Conservation (phyloP, 306 rosid species). For the Vigna nakashimae region DNA sequence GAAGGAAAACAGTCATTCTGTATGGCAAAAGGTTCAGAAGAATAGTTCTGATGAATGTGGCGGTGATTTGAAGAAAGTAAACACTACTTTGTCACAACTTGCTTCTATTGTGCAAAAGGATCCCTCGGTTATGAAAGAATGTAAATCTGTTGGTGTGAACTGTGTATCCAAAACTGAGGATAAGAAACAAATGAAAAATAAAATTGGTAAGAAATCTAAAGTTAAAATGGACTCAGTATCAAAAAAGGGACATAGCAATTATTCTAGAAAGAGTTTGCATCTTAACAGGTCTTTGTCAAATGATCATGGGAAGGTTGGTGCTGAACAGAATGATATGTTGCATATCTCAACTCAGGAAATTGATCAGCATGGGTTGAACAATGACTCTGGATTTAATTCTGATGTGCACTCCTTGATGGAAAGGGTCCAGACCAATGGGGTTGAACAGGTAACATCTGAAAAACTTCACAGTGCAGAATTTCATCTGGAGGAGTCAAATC, state of each 20-base stretch:
- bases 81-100: conserved; percentile 46
- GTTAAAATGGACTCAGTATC: conserved; percentile 49
- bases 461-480: conserved; percentile 47
- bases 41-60: conserved; percentile 49
- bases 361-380: conserved; percentile 44
- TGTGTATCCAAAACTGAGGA: conserved; percentile 48
- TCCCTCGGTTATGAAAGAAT: conserved; percentile 48
- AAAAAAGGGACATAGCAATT: conserved; percentile 54
- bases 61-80: conserved; percentile 58
- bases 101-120: conserved; percentile 50
- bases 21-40: conserved; percentile 91
- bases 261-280: conserved; percentile 58
- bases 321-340: conserved; percentile 49
- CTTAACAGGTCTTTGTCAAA: conserved; percentile 47
- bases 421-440: conserved; percentile 42
- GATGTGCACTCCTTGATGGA: conserved; percentile 30
- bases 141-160: conserved; percentile 46
- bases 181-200: conserved; percentile 57
- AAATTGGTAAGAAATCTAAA: conserved; percentile 57
- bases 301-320: conserved; percentile 48
- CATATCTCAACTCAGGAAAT: conserved; percentile 46
- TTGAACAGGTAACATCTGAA: conserved; percentile 51
- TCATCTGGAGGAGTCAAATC: conserved; percentile 48
- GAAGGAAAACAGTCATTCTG: conserved; percentile 72
- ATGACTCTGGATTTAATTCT: conserved; percentile 50